These are phyloP conservation scores for Phytophthora crassamura DNA, from an alignment of 352 stramenopile species.

Conservation along the genomic window DNA sequence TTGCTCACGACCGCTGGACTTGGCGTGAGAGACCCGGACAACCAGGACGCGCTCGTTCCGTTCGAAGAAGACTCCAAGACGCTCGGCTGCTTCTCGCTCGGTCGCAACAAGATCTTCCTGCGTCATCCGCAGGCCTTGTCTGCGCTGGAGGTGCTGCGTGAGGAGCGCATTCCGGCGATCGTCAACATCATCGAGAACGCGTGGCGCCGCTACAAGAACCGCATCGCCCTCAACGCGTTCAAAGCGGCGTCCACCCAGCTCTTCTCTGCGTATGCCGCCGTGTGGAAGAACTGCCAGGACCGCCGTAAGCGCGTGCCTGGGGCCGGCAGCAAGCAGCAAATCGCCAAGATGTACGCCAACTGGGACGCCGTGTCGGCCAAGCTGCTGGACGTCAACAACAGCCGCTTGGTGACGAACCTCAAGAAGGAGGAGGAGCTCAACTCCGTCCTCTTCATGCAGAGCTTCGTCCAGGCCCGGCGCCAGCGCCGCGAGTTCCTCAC, in stretches of 20 bases:
- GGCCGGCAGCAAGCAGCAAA: slow-evolving; percentile 58
- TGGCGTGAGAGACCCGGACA: slow-evolving; percentile 64
- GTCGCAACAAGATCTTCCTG: slow-evolving; percentile 91
- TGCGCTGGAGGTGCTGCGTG: slow-evolving; percentile 82
- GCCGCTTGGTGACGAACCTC: slow-evolving; percentile 53
- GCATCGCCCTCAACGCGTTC: slow-evolving; percentile 65
- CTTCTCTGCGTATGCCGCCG: slow-evolving; percentile 50
- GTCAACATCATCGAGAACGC: slow-evolving; percentile 88
- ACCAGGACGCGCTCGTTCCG: slow-evolving; percentile 51
- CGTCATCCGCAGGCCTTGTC: slow-evolving; percentile 89
- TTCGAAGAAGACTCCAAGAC: slow-evolving; percentile 81
- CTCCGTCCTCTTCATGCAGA: slow-evolving; percentile 77
- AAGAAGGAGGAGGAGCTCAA: slow-evolving; percentile 70
- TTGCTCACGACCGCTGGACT: slow-evolving; percentile 71
- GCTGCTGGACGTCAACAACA: slow-evolving; percentile 60
- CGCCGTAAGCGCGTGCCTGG: slow-evolving; percentile 67
- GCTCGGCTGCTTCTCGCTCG: slow-evolving; percentile 83
- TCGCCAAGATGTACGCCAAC: slow-evolving; percentile 62
- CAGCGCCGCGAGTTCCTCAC: slow-evolving; percentile 62
- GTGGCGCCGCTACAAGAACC: slow-evolving; percentile 87
- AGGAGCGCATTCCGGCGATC: slow-evolving; percentile 78
- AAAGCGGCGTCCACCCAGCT: slow-evolving; percentile 63
- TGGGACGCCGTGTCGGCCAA: slow-evolving; percentile 66
- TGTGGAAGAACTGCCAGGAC: slow-evolving; percentile 73
- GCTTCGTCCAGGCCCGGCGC: slow-evolving; percentile 62